phyloP scores from a whole-genome alignment of 768 basidiomycete genomes.

The Boletus coccyginus region DNA sequence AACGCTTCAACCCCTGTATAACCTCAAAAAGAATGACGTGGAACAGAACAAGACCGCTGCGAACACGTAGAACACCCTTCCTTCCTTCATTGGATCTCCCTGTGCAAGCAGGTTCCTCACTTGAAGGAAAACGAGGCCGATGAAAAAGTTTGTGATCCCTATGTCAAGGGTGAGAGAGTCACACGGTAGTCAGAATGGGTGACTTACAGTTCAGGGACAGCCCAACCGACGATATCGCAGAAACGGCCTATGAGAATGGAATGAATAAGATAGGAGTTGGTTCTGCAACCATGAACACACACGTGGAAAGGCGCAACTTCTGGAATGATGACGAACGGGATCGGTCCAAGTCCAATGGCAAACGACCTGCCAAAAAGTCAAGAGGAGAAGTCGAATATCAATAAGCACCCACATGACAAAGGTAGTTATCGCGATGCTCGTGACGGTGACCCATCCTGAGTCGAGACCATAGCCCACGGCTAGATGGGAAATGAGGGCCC shows the following conservation, averaged over 20 bases:
- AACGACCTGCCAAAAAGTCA: conserved; percentile 57
- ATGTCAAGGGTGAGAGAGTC: conserved; percentile 3
- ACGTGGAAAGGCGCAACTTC: conserved; percentile 84
- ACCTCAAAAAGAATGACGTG: conserved; percentile 19
- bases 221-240: conserved; percentile 71
- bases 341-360: conserved; percentile 84
- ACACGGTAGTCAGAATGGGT: not conserved
- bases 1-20: conserved; percentile 23
- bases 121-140: conserved; percentile 84
- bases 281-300: conserved; percentile 28
- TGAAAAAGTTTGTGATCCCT: conserved; percentile 86
- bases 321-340: conserved; percentile 91
- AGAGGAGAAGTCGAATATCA: not conserved
- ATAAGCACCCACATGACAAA: conserved; percentile 69
- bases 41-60: conserved; percentile 47
- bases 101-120: conserved; percentile 71
- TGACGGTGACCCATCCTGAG: conserved; percentile 52
- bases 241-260: conserved; percentile 56
- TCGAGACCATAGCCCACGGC: conserved; percentile 72
- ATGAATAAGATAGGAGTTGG: not conserved
- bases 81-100: conserved; percentile 60
- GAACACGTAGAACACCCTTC: conserved; percentile 90
- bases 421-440: conserved; percentile 70
- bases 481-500: conserved; percentile 63
- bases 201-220: conserved; percentile 68